A percentile compares a stretch with the other conserved stretches of the same genome.
phyloP scores from a whole-genome alignment of 1,284 basidiomycete genomes.

The Gomphus sp. region DNA sequence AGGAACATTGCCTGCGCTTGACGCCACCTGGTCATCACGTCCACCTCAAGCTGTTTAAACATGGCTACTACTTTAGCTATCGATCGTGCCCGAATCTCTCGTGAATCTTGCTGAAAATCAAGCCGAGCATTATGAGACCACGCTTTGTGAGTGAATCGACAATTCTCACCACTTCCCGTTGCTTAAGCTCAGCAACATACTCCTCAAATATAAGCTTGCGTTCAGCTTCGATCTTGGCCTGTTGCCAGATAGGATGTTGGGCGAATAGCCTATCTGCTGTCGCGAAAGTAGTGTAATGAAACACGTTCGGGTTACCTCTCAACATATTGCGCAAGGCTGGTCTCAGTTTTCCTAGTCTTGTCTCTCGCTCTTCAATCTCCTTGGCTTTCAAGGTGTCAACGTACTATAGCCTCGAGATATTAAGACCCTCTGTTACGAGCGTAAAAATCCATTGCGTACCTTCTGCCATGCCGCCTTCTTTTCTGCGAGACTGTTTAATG shows the following conservation, averaged over 20 bases:
- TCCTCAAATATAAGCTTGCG: conserved; percentile 82
- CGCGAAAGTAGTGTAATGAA: conserved; percentile 80
- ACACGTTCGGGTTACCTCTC: conserved; percentile 74
- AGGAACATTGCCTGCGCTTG: conserved; percentile 68
- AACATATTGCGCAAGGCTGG: conserved; percentile 80
- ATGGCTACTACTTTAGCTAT: conserved; percentile 70
- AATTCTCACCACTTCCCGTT: conserved; percentile 69
- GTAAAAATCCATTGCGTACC: conserved; percentile 32
- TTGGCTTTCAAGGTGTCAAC: conserved; percentile 54
- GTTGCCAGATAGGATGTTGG: conserved; percentile 82
- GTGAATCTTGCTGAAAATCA: conserved; percentile 57
- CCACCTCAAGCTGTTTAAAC: conserved; percentile 77
- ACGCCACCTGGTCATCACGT: conserved; percentile 84
- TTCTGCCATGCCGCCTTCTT: conserved; percentile 92
- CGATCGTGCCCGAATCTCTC: conserved; percentile 65
- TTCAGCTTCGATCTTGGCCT: conserved; percentile 76
- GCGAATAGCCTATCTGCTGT: conserved; percentile 79
- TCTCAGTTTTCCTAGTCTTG: conserved; percentile 71
- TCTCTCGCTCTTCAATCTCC: conserved; percentile 73
- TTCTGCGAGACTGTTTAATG: conserved; percentile 86
- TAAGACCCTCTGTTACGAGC: neutral
- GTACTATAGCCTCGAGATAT: conserved; percentile 39
- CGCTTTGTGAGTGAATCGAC: neutral
- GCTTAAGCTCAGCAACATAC: conserved; percentile 75
- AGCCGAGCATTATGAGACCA: neutral